Evolutionary conservation across 2,329 filamentous ascomycete species (phyloP).

Genomic region (Phialemonium atrogriseum): DNA sequence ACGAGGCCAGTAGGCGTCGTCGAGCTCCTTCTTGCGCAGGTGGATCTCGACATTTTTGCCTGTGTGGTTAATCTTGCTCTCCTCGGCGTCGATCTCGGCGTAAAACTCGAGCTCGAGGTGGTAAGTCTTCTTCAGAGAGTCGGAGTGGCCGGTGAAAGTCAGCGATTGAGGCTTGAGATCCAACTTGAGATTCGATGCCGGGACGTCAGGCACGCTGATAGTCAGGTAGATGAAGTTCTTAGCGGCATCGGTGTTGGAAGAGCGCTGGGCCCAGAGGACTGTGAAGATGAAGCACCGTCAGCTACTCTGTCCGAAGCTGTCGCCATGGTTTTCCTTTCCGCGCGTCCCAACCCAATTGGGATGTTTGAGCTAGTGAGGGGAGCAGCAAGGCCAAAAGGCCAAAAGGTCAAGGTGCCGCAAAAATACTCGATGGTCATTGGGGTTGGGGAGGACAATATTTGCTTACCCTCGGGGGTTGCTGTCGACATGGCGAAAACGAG

Average conservation of each 20-base stretch:
- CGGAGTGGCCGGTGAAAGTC: slow-evolving; percentile 74
- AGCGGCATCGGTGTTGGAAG: slow-evolving; percentile 64
- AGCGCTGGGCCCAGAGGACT: slow-evolving; percentile 99
- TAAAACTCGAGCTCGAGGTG: slow-evolving; percentile 81
- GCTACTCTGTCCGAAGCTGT: slow-evolving; percentile 1
- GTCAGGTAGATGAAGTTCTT: slow-evolving; percentile 96
- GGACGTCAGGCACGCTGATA: slow-evolving; percentile 80
- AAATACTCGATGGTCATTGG: not conserved
- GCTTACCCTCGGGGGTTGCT: slow-evolving; percentile 19
- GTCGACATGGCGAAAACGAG: slow-evolving; percentile 2
- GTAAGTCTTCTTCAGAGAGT: slow-evolving; percentile 80
- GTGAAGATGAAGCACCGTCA: slow-evolving; percentile 7
- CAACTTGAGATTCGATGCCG: slow-evolving; percentile 67
- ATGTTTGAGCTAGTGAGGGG: no score
- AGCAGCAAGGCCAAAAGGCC: no score
- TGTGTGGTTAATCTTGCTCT: slow-evolving; percentile 83
- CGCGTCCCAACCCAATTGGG: no score
- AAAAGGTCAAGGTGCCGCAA: no score
- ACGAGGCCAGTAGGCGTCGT: slow-evolving; percentile 91
- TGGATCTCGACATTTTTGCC: slow-evolving; percentile 82
- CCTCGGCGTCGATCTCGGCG: slow-evolving; percentile 78
- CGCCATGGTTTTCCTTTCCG: no score
- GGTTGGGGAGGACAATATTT: slow-evolving; percentile 5
- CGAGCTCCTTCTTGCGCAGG: slow-evolving; percentile 93
- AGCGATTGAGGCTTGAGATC: slow-evolving; percentile 72